Percentiles rank a stretch among this genome's conserved stretches.
These are phyloP conservation scores for Sphagnum tenellum DNA, from an alignment of 225 moss, liverwort and hornwort species.

Conservation along the genomic window DNA sequence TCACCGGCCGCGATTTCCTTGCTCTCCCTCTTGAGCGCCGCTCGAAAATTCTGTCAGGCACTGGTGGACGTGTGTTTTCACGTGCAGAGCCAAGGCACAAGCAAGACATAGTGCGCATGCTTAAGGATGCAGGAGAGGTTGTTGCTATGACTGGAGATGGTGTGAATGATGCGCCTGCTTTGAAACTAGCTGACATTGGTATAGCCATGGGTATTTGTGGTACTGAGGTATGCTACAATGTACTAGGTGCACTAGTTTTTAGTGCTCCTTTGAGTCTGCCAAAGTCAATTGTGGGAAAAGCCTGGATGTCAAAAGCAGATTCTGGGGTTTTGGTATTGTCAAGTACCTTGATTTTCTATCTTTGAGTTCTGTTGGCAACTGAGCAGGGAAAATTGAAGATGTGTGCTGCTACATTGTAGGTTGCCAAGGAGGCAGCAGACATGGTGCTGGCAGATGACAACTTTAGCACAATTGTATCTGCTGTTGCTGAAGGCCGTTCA, in stretches of 20 bases:
- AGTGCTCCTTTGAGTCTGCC: conserved; percentile 1
- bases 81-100: conserved; percentile 24
- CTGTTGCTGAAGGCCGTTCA: conserved; percentile 37
- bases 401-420: conserved; percentile 5
- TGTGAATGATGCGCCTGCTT: conserved; percentile 46
- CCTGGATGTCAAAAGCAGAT: no score
- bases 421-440: conserved; percentile 26
- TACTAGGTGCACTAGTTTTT: background rate
- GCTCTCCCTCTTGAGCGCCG: conserved; percentile 8
- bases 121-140: conserved; percentile 18
- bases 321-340: no score
- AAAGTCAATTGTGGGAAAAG: no score
- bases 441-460: conserved; percentile 44
- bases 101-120: conserved; percentile 18
- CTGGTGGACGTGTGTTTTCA: conserved; percentile 13
- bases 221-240: conserved; percentile 20
- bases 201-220: conserved; percentile 45
- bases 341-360: no score
- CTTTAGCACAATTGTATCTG: conserved; percentile 45
- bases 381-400: conserved; percentile 89
- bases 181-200: conserved; percentile 48
- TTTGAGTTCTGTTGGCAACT: conserved; percentile 63
- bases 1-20: conserved; percentile 11
- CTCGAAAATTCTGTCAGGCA: background rate
- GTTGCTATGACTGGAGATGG: conserved; percentile 54